These are phyloP conservation scores for Fusarium verticillioides DNA, from an alignment of 2,329 filamentous ascomycete species.

Conservation along the genomic window DNA sequence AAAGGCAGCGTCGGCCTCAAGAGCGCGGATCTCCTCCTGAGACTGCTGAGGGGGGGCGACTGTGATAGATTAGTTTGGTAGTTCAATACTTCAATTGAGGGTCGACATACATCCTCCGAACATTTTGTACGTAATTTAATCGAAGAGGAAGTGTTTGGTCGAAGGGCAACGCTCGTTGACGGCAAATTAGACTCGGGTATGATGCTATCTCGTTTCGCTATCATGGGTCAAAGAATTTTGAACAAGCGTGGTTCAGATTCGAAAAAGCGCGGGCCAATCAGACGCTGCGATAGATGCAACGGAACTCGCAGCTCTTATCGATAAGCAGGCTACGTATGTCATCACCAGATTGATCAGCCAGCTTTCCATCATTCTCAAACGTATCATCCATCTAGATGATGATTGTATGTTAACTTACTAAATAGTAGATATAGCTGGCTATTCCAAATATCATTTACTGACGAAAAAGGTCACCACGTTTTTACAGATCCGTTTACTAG, in stretches of 20 bases:
- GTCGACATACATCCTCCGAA: conserved; percentile 70
- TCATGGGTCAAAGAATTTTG: conserved; percentile 40
- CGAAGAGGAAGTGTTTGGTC: background rate
- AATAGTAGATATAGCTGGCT: background rate
- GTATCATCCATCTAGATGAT: background rate
- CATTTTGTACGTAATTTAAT: conserved; percentile 56
- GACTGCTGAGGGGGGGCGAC: conserved; percentile 76
- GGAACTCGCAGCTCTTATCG: conserved; percentile 51
- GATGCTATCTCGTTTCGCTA: conserved; percentile 43
- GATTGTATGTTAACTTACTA: background rate
- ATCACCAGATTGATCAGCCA: background rate
- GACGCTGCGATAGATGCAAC: background rate
- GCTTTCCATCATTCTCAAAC: background rate
- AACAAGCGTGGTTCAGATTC: conserved; percentile 21
- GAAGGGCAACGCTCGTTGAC: conserved; percentile 13
- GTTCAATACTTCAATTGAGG: background rate
- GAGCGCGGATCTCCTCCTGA: conserved; percentile 74
- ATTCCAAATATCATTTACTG: background rate
- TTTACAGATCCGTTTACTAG: background rate
- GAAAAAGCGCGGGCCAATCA: conserved; percentile 29
- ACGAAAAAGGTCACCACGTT: background rate
- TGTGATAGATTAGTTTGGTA: conserved; percentile 48
- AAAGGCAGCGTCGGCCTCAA: conserved; percentile 74
- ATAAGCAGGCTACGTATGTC: conserved; percentile 27
- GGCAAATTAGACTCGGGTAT: conserved; percentile 25